phyloP scores from a whole-genome alignment of 2,329 filamentous ascomycete species.

The Cytospora chrysosperma region DNA sequence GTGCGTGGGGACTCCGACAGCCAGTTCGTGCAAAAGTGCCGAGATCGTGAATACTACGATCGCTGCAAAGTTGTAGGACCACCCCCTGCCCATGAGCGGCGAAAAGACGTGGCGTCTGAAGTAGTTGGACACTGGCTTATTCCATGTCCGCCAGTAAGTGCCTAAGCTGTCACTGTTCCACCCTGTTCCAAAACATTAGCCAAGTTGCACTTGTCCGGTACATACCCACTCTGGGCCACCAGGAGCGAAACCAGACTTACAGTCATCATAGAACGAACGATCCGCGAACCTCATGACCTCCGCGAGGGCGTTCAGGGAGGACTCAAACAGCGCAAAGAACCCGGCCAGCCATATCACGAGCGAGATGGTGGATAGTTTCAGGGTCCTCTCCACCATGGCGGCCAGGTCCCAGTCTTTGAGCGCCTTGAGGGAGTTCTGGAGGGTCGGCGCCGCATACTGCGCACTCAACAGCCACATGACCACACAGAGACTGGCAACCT shows the following conservation, averaged over 20 bases:
- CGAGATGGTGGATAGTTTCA: conserved; percentile 95
- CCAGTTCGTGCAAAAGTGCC: conserved; percentile 83
- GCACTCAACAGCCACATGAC: conserved; percentile 96
- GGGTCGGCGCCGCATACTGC: conserved; percentile 87
- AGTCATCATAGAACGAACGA: conserved; percentile 92
- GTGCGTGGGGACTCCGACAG: conserved; percentile 92
- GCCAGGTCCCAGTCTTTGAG: conserved; percentile 77
- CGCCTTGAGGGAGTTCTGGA: conserved; percentile 86
- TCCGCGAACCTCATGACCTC: conserved; percentile 90
- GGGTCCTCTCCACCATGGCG: conserved; percentile 81
- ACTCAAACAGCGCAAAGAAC: conserved; percentile 96
- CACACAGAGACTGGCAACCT: conserved; percentile 74
- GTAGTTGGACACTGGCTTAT: conserved; percentile 94
- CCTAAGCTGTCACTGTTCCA: conserved; percentile 91
- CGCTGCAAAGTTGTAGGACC: conserved; percentile 68
- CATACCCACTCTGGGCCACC: too few species aligned
- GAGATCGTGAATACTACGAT: conserved; percentile 84
- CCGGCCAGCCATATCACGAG: conserved; percentile 96
- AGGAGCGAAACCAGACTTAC: conserved; percentile 36
- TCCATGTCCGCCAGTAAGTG: conserved; percentile 94
- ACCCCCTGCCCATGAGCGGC: conserved; percentile 81
- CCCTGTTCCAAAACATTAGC: conserved; percentile 35
- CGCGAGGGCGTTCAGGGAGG: conserved; percentile 83
- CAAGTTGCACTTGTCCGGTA: not conserved
- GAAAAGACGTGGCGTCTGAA: conserved; percentile 94